Percentiles rank a stretch among this genome's conserved stretches.
These are phyloP conservation scores for Stagonosporopsis cucurbitacearum DNA, from an alignment of 2,329 filamentous ascomycete species.

Conservation along the genomic window DNA sequence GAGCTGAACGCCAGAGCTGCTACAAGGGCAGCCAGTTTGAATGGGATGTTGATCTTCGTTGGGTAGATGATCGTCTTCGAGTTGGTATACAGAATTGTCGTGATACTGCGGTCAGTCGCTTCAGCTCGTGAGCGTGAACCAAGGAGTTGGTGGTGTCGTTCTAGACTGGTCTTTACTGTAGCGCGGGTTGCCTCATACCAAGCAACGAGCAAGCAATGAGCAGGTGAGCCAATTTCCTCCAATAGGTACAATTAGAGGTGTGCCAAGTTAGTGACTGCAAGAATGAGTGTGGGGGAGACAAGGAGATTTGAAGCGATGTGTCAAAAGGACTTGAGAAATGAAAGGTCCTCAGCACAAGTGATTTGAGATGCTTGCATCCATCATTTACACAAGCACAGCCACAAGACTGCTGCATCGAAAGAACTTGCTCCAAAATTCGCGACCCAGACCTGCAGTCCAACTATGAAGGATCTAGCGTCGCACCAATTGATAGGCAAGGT, in stretches of 20 bases:
- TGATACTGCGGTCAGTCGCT: not conserved
- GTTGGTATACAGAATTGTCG: not conserved
- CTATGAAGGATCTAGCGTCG: not conserved
- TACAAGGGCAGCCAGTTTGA: not conserved
- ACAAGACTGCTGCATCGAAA: not conserved
- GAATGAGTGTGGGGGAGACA: not conserved
- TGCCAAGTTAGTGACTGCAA: not conserved
- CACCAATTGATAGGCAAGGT: slow-evolving; percentile 3
- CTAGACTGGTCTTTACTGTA: slow-evolving; percentile 15
- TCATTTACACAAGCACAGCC: slow-evolving; percentile 16
- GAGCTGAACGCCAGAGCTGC: not conserved
- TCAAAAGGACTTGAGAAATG: not conserved
- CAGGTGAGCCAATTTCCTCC: slow-evolving; percentile 2
- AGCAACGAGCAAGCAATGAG: slow-evolving; percentile 1
- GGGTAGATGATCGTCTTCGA: not conserved
- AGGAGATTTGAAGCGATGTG: not conserved
- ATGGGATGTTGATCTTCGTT: not conserved
- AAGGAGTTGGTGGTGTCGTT: slow-evolving; percentile 8
- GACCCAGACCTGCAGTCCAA: not conserved
- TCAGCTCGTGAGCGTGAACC: slow-evolving; percentile 2
- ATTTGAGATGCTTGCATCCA: slow-evolving; percentile 8
- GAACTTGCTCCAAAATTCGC: not conserved
- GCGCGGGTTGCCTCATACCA: slow-evolving; percentile 7
- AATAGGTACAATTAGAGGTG: not conserved
- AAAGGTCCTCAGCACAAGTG: slow-evolving; percentile 1